Base-by-base conservation (phyloP, 116 monocot species). In the Posidonia oceanica region DNA sequence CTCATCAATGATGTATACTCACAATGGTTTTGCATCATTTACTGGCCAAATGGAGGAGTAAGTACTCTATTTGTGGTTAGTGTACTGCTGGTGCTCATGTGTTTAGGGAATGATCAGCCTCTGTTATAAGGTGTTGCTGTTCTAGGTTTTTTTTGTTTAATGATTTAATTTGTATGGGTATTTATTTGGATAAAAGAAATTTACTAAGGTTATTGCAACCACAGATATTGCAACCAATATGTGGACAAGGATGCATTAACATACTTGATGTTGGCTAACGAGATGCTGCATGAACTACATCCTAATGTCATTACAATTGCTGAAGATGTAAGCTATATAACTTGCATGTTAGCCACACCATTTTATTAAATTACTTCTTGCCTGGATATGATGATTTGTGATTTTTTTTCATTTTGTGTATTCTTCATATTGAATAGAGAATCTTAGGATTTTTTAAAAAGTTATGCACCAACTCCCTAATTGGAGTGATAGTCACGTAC, bases 1-100 rank as follows among this genome's bases (percentile, higher is more conserved):
- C 38, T 55, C 98, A 64, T 98, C 98, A 14, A 98, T 98, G 98
- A 75, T 98, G 55, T 98, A 98, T 74, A 93, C 89, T 3, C 98
- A 98, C 67, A 98, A 98, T 86, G 98, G 98, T 13, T 98, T 93
- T 81, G 82, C 85, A 61, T 75, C 78, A 58, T 98, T 93, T 81
- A 82, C 84, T 20, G 98, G 98, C 69, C 75, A 90, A 39, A 79
- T 93, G 64, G 93, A 92, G 75, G 98, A 98, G 93, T 98, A 93
- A 87, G 87, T 82, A 20, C 17, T 54, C 10, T 62, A 16, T 52
- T 53, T 55, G 36, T 67, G 22, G 36, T 62, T 62, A 36, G 10
- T 62, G 17, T 14, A 36, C 6, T 62, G 36, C 36, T 37, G 18
- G n/a, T 15, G 16, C 16, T 29, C 29, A 29, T 58, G 21, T 14